phyloP scores from a whole-genome alignment of 208 protist species.

The Tetramitus jugosus region DNA sequence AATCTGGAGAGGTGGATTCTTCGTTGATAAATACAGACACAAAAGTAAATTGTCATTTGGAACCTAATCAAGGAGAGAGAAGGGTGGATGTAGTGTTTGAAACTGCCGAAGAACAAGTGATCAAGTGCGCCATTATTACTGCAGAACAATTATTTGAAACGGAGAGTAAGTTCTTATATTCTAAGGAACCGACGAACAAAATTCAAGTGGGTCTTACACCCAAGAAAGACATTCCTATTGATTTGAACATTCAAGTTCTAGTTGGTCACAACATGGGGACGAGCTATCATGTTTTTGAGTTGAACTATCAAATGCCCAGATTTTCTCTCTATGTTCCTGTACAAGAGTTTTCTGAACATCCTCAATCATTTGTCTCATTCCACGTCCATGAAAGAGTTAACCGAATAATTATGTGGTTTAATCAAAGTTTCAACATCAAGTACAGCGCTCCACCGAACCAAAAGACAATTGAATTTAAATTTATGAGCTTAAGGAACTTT shows the following conservation, averaged over 20 bases:
- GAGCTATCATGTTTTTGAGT: conserved; percentile 68
- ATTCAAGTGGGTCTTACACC: conserved; percentile 56
- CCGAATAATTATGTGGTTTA: conserved; percentile 39
- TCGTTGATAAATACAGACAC: conserved; percentile 51
- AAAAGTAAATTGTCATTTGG: conserved; percentile 38
- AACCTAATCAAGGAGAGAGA: conserved; percentile 35
- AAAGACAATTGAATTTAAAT: conserved; percentile 40
- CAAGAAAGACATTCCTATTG: conserved; percentile 48
- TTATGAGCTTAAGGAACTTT: conserved; percentile 60
- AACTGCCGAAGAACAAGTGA: conserved; percentile 44
- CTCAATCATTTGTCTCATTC: conserved; percentile 48
- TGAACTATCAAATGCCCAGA: conserved; percentile 56
- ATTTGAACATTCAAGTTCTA: conserved; percentile 59
- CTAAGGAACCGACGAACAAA: conserved; percentile 36
- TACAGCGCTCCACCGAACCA: background rate
- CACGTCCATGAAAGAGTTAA: conserved; percentile 42
- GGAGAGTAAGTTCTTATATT: conserved; percentile 45
- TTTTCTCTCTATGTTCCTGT: conserved; percentile 65
- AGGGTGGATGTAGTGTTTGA: conserved; percentile 42
- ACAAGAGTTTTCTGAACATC: conserved; percentile 26
- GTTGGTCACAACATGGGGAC: conserved; percentile 50
- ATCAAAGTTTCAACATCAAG: conserved; percentile 32
- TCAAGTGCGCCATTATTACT: conserved; percentile 58
- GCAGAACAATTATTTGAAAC: conserved; percentile 47
- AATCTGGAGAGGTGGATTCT: conserved; percentile 53